phyloP scores from a whole-genome alignment of 2,329 filamentous ascomycete species.

The Cordyceps cateniannulata region DNA sequence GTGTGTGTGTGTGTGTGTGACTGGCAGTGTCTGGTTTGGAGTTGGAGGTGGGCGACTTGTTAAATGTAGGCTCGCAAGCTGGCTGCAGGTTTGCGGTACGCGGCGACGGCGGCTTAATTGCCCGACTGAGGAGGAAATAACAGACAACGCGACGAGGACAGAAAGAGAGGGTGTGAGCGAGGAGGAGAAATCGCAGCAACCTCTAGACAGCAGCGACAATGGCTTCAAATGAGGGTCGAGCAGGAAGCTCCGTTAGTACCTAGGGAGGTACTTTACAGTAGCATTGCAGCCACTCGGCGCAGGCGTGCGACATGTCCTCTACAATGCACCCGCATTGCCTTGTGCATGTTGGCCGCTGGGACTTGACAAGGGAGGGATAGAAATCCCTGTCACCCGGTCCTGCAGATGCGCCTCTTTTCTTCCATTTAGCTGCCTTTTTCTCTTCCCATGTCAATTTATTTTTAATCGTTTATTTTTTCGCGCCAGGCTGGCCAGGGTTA shows the following conservation, averaged over 20 bases:
- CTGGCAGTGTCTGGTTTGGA: not conserved
- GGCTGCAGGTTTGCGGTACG: not conserved
- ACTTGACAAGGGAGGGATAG: not conserved
- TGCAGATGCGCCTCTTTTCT: slow-evolving; percentile 7
- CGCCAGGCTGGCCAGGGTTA: too few relatives aligned
- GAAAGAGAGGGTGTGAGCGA: not conserved
- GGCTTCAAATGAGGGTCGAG: too few relatives aligned
- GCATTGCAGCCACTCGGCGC: not conserved
- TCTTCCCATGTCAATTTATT: not conserved
- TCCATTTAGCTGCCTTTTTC: not conserved
- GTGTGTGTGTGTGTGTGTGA: not conserved
- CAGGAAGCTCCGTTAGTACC: not conserved
- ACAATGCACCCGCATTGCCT: not conserved
- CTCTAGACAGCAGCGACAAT: not conserved
- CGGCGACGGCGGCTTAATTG: not conserved
- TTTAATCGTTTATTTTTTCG: not conserved
- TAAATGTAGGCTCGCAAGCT: not conserved
- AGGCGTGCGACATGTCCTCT: not conserved
- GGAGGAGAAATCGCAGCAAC: not conserved
- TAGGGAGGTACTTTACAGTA: not conserved
- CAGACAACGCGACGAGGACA: not conserved
- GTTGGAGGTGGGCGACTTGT: too few relatives aligned
- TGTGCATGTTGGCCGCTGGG: slow-evolving; percentile 1
- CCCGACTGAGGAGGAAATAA: not conserved
- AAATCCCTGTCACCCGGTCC: slow-evolving; percentile 7